Conservation (phyloP, 1,284 basidiomycete genomes). For the Trichosporon ovoides region DNA sequence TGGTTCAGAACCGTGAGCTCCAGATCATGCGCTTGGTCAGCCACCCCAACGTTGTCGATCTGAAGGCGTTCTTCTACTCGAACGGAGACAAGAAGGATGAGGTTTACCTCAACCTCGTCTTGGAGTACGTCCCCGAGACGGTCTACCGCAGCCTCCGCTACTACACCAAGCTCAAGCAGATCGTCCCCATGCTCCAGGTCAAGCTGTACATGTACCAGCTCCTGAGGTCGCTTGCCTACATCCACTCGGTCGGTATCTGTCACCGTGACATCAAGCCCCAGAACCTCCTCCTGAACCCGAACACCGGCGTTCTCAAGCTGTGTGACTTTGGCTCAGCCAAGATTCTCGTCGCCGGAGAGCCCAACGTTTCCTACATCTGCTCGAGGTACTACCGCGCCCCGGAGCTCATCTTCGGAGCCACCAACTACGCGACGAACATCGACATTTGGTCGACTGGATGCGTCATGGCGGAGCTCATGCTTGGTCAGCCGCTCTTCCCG, state of each 20-base stretch:
- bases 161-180: slow-evolving; percentile 99
- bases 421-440: slow-evolving; percentile 99
- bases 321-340: slow-evolving; percentile 99
- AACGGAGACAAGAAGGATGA: slow-evolving; percentile 98
- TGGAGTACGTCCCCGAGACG: slow-evolving; percentile 99
- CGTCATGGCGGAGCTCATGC: slow-evolving; percentile 99
- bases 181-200: slow-evolving; percentile 99
- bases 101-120: slow-evolving; percentile 97
- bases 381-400: slow-evolving; percentile 99
- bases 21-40: slow-evolving; percentile 98
- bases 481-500: slow-evolving; percentile 97
- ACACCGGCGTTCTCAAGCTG: slow-evolving; percentile 92
- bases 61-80: slow-evolving; percentile 98
- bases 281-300: slow-evolving; percentile 93
- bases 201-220: slow-evolving; percentile 69
- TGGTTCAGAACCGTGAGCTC: slow-evolving; percentile 85
- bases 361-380: slow-evolving; percentile 99
- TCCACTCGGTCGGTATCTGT: slow-evolving; percentile 60
- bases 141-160: slow-evolving; percentile 98
- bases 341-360: slow-evolving; percentile 94
- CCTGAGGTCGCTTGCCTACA: slow-evolving; percentile 56
- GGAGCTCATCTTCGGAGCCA: slow-evolving; percentile 98
- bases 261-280: slow-evolving; percentile 99
- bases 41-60: slow-evolving; percentile 97
- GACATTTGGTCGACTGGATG: slow-evolving; percentile 99